Conservation (phyloP, 2,329 filamentous ascomycete genomes). For the Microdochium bolleyi region DNA sequence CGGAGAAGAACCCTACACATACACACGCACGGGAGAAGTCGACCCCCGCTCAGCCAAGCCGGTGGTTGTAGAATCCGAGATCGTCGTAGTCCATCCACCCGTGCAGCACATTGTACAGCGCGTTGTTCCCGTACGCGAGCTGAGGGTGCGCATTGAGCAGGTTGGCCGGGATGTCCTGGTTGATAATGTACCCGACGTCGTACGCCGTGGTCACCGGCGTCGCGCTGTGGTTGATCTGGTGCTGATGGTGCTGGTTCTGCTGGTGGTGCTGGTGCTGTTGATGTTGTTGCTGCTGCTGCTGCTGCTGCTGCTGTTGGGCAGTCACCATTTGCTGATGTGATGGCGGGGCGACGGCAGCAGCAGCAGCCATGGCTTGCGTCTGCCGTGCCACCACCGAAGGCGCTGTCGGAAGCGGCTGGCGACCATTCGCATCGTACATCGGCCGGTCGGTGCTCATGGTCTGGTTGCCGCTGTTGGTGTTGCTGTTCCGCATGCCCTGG, state of each 20-base stretch:
- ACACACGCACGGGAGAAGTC: no score
- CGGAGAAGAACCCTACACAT: no score
- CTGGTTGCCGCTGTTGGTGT: not conserved
- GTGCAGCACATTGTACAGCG: not conserved
- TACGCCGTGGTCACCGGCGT: not conserved
- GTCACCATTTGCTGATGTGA: not conserved
- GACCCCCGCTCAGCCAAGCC: not conserved
- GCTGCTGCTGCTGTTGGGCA: not conserved
- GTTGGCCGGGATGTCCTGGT: not conserved
- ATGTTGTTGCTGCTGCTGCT: no score
- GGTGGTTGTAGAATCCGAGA: not conserved
- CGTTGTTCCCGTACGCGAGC: not conserved
- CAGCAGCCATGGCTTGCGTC: not conserved
- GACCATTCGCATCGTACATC: not conserved
- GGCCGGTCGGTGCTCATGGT: not conserved
- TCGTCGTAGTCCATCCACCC: not conserved
- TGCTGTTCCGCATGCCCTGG: not conserved
- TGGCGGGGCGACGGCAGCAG: not conserved
- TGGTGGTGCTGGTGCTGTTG: not conserved
- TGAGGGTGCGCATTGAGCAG: not conserved
- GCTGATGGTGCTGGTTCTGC: not conserved
- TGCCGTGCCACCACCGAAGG: not conserved
- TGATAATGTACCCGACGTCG: not conserved
- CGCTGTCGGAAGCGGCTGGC: not conserved
- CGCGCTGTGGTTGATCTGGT: not conserved